Base-by-base conservation (phyloP, 768 basidiomycete species). In the Amanita jacksonii region DNA sequence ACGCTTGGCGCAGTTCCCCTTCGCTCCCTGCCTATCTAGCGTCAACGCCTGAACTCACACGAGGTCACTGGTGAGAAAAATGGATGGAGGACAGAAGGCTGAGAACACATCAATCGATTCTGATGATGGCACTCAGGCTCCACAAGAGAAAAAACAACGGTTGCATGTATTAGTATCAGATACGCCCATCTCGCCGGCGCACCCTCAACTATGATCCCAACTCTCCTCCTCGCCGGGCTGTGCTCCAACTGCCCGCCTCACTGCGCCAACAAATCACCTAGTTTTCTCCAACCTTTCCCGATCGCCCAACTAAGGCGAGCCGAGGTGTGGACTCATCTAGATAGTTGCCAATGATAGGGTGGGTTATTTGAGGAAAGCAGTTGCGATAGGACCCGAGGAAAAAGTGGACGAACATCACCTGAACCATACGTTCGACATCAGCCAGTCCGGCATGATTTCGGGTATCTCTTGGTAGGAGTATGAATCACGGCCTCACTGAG, bases 281-380 rank as follows among this genome's bases (percentile, higher is more conserved):
- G 42, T 65, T 45, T 82, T 78, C 41, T 80, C 22, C 94, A 68
- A 20, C 88, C n/a, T n/a, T n/a, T n/a, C n/a, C n/a, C n/a, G n/a
- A n/a, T n/a, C n/a, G n/a, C n/a, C n/a, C 84, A 98, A 0, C 74
- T 73, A 36, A 99, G 67, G 8, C 85, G 92, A 2, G 90, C 96
- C 63, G 89, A 1, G 78, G 79, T 2, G 83, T 88, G 34, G 68
- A 67, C 62, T 98, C 93, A 58, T 93, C 85, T 13, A 98, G 66
- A 54, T 98, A 94, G 52, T 89, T 81, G 0, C 96, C 96, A 57
- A 98, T 96, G 25, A 99, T n/a, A n/a, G n/a, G n/a, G n/a, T n/a
- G n/a, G n/a, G n/a, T n/a, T n/a, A n/a, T n/a, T n/a, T n/a, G n/a
- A n/a, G n/a, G n/a, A n/a, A n/a, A n/a, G n/a, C n/a, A n/a, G n/a